A percentile compares a stretch with the other conserved stretches of the same genome.
Conservation (phyloP, 1,139 yeast species). For the Trichomonascaceae sp. region DNA sequence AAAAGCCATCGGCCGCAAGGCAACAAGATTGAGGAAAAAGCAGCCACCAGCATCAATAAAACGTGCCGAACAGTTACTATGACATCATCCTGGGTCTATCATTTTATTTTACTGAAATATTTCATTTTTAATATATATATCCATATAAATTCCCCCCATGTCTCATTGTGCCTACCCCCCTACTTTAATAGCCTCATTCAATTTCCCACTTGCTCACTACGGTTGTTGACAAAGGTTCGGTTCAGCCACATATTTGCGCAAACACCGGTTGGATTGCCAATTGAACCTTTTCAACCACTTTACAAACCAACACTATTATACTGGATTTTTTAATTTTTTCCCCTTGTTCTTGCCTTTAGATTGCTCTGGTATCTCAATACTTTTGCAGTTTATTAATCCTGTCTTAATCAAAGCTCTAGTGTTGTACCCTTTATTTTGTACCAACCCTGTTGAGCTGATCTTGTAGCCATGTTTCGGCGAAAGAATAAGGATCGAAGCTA, state of each 20-base stretch:
- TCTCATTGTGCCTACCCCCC: neutral
- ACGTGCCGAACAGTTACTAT: neutral
- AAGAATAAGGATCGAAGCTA: conserved; percentile 25
- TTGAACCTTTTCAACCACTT: neutral
- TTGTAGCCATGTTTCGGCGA: conserved; percentile 12
- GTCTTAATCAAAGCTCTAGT: neutral
- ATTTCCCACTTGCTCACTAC: neutral
- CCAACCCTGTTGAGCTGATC: neutral
- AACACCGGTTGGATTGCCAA: neutral
- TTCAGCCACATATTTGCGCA: neutral
- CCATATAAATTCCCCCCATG: neutral
- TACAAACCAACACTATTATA: neutral
- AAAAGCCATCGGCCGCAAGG: neutral
- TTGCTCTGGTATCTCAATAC: neutral
- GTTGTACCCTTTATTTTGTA: neutral
- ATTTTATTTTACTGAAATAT: too few relatives aligned
- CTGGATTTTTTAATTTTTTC: neutral
- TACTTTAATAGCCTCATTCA: neutral
- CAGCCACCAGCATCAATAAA: neutral
- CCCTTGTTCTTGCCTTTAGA: neutral
- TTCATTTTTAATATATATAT: too few relatives aligned
- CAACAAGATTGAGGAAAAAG: neutral
- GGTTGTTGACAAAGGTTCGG: neutral
- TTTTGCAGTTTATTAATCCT: neutral
- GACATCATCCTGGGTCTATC: neutral